Conservation (phyloP, 208 protist species). For the Wallacemonas sp. region DNA sequence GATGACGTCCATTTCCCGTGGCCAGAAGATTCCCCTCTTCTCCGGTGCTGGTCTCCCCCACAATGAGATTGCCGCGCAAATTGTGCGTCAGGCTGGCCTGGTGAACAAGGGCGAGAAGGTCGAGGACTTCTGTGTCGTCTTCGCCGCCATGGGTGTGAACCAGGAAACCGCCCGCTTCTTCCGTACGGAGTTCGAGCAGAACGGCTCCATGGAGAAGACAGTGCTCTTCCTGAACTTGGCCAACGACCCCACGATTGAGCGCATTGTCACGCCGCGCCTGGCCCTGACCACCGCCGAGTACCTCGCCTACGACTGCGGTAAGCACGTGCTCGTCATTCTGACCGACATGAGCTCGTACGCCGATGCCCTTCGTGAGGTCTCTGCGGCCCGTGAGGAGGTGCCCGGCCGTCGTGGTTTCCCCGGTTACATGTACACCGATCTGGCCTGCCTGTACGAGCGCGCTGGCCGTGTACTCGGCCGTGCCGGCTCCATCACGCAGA, state of each 20-base stretch:
- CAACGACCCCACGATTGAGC: constrained; percentile 99
- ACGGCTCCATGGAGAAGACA: constrained; percentile 98
- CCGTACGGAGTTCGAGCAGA: constrained; percentile 99
- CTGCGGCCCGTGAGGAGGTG: constrained; percentile 99
- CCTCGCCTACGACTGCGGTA: constrained; percentile 99
- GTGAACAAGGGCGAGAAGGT: constrained; percentile 93
- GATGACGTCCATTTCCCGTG: constrained; percentile 99
- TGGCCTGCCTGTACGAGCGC: constrained; percentile 99
- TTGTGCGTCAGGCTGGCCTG: constrained; percentile 99
- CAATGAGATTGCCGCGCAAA: constrained; percentile 99
- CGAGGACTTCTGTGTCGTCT: constrained; percentile 99
- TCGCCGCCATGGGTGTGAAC: constrained; percentile 99
- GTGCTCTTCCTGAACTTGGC: constrained; percentile 99
- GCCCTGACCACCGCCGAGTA: constrained; percentile 99
- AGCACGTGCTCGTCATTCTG: constrained; percentile 99
- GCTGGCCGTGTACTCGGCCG: constrained; percentile 99
- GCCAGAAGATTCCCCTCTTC: constrained; percentile 99
- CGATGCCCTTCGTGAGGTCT: constrained; percentile 99
- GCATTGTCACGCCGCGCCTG: constrained; percentile 99
- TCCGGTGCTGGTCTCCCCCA: constrained; percentile 99
- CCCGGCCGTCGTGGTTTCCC: constrained; percentile 99
- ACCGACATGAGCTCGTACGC: constrained; percentile 99
- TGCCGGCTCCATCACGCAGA: constrained; percentile 99
- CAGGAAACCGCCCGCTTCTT: constrained; percentile 99
- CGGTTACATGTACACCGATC: constrained; percentile 99